phyloP scores from a whole-genome alignment of 441 rosid species.

The Manihot esculenta region DNA sequence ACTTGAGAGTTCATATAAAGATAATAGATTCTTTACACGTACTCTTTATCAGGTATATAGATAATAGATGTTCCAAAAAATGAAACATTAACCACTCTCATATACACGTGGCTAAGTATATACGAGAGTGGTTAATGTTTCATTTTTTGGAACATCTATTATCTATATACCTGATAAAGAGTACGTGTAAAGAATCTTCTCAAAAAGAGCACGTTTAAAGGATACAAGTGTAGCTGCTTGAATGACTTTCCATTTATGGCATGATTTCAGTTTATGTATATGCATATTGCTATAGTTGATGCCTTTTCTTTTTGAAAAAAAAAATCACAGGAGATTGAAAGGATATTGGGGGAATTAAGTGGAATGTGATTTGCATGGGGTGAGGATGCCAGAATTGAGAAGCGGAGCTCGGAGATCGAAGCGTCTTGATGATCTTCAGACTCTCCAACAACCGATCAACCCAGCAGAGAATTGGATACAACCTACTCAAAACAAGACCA shows the following conservation, averaged over 20 bases:
- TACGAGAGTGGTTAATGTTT: background rate
- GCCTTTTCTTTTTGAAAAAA: background rate
- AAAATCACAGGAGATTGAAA: slow-evolving; percentile 40
- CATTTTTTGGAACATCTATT: background rate
- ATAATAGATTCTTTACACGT: background rate
- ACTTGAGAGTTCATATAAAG: background rate
- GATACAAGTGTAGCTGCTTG: slow-evolving; percentile 7
- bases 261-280: slow-evolving; percentile 2
- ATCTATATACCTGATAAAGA: background rate
- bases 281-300: slow-evolving; percentile 12
- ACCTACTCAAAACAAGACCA: slow-evolving; percentile 72
- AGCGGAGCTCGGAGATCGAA: slow-evolving; percentile 97
- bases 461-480: slow-evolving; percentile 59
- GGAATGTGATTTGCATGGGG: slow-evolving; percentile 78
- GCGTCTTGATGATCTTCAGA: slow-evolving; percentile 82
- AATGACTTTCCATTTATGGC: slow-evolving; percentile 13
- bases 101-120: background rate
- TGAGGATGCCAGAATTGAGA: slow-evolving; percentile 98
- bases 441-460: slow-evolving; percentile 59
- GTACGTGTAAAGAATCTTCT: background rate
- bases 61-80: background rate
- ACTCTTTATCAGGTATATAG: background rate
- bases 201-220: no score
- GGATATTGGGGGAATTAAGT: slow-evolving; percentile 30
- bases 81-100: slow-evolving; percentile 4